Evolutionary conservation across 2,329 filamentous ascomycete species (phyloP).

Genomic region (Botrytis galanthina): DNA sequence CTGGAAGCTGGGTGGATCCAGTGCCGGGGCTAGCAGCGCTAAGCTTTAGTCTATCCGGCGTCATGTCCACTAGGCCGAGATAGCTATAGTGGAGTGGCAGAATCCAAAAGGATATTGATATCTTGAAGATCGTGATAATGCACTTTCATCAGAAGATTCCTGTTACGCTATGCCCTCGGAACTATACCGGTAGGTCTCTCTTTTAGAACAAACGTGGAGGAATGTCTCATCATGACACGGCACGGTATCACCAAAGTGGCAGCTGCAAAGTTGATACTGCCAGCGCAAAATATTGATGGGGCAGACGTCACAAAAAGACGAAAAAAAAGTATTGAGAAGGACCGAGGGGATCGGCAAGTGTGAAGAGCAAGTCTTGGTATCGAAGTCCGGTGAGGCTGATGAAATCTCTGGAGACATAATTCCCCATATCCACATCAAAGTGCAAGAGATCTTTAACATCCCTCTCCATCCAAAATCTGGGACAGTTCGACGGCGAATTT

Average conservation of each 20-base stretch:
- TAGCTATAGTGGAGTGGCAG: neutral
- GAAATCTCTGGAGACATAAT: neutral
- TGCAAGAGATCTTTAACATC: conserved; percentile 3
- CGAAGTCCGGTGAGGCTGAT: neutral
- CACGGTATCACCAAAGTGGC: neutral
- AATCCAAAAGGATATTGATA: neutral
- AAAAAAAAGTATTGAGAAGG: neutral
- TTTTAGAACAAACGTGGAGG: conserved; percentile 3
- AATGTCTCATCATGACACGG: conserved; percentile 8
- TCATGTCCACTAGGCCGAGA: neutral
- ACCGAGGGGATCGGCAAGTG: neutral
- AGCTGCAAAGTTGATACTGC: conserved; percentile 1
- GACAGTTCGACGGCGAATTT: neutral
- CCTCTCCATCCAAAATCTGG: conserved; percentile 2
- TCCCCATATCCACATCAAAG: neutral
- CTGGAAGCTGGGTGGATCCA: conserved; percentile 1
- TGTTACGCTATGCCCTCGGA: neutral
- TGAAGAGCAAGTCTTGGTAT: neutral
- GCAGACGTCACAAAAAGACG: neutral
- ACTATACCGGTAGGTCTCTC: neutral
- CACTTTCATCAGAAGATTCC: neutral
- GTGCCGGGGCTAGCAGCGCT: neutral
- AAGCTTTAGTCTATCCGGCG: neutral
- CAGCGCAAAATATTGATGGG: conserved; percentile 10
- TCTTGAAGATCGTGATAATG: conserved; percentile 3